Evolutionary conservation across 169 alveolate species (phyloP).

Genomic region (Ichthyophthirius multifiliis): DNA sequence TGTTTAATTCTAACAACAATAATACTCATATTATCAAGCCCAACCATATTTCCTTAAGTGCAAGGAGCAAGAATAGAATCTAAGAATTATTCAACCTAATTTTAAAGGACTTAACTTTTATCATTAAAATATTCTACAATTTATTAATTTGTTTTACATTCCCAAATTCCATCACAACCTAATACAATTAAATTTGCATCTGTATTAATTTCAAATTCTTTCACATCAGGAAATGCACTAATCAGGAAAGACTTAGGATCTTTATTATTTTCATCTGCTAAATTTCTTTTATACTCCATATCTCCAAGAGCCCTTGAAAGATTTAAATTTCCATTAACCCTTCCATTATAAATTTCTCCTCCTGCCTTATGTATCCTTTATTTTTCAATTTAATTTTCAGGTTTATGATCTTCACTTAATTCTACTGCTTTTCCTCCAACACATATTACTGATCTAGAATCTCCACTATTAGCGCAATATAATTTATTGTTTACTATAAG

Average conservation of each 20-base stretch:
- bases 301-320: slow-evolving; percentile 97
- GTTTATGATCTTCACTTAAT: slow-evolving; percentile 76
- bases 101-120: background rate
- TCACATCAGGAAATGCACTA: slow-evolving; percentile 94
- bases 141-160: slow-evolving; percentile 91
- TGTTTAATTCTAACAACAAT: background rate
- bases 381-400: slow-evolving; percentile 51
- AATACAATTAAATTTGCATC: slow-evolving; percentile 84
- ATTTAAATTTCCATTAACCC: slow-evolving; percentile 87
- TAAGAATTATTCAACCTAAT: background rate
- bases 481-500: slow-evolving; percentile 47
- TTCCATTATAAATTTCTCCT: slow-evolving; percentile 50
- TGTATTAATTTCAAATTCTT: slow-evolving; percentile 58
- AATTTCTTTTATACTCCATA: slow-evolving; percentile 92
- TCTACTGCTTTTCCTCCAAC: slow-evolving; percentile 58
- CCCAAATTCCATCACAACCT: slow-evolving; percentile 99
- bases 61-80: background rate
- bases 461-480: slow-evolving; percentile 83
- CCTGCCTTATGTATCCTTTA: slow-evolving; percentile 53
- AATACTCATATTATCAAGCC: slow-evolving; percentile 10
- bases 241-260: slow-evolving; percentile 92
- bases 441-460: slow-evolving; percentile 68
- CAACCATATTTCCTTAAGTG: background rate
- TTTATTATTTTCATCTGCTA: slow-evolving; percentile 46
- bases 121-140: slow-evolving; percentile 87